Evolutionary conservation across 2,329 filamentous ascomycete genomes (phyloP).

Genomic region (Aotearoamyces nothofagi): DNA sequence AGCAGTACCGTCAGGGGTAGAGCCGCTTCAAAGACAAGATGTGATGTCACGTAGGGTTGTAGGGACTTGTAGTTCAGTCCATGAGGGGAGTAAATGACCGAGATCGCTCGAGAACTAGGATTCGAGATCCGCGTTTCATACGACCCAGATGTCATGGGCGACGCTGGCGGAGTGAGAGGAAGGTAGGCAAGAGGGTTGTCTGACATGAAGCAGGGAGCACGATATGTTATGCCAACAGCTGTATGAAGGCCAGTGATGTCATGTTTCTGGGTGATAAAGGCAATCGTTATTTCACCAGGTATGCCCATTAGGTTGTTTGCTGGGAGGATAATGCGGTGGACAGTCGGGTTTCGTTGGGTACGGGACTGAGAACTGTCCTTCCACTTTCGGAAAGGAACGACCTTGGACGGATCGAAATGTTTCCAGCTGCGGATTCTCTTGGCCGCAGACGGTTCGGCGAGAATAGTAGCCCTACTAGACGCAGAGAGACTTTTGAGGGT

Average conservation of each 20-base stretch:
- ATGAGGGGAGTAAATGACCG: constrained; percentile 49
- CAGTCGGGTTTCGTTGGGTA: constrained; percentile 12
- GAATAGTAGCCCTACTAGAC: constrained; percentile 38
- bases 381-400: constrained; percentile 30
- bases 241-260: constrained; percentile 47
- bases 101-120: constrained; percentile 28
- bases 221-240: constrained; percentile 59
- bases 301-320: constrained; percentile 33
- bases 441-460: constrained; percentile 50
- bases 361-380: constrained; percentile 26
- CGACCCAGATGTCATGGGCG: constrained; percentile 7
- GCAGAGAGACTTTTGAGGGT: constrained; percentile 49
- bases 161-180: constrained; percentile 2
- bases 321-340: constrained; percentile 33
- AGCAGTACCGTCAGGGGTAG: constrained; percentile 48
- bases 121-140: constrained; percentile 19
- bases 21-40: constrained; percentile 38
- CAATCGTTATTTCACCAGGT: constrained; percentile 55
- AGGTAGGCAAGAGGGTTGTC: constrained; percentile 11
- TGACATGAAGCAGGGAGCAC: constrained; percentile 29
- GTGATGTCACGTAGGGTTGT: constrained; percentile 36
- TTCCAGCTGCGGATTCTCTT: constrained; percentile 52
- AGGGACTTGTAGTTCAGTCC: constrained; percentile 40
- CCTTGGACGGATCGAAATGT: constrained; percentile 41
- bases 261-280: constrained; percentile 44